Conservation (phyloP, 495 filamentous ascomycete species). For the Parathielavia hyrcaniae region DNA sequence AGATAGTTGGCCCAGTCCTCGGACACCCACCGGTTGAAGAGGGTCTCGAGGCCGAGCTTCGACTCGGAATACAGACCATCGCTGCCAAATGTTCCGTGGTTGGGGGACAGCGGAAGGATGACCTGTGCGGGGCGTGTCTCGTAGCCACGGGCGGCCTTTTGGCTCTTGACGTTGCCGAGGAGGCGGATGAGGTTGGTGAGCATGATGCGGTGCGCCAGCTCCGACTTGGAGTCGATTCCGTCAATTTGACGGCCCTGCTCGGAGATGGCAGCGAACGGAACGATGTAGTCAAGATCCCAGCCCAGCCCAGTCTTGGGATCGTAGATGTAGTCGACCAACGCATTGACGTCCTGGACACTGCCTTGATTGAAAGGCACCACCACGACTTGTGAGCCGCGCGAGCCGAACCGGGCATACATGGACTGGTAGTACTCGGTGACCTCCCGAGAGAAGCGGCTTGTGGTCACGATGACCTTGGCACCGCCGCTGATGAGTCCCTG, state of each 20-base stretch:
- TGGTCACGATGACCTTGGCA: constrained; percentile 92
- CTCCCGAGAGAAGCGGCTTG: constrained; percentile 90
- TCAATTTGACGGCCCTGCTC: constrained; percentile 98
- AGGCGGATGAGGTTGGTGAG: constrained; percentile 92
- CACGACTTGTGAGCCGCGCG: constrained; percentile 89
- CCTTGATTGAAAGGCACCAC: constrained; percentile 99
- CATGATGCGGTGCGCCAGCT: constrained; percentile 98
- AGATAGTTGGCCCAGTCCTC: constrained; percentile 98
- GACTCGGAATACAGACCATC: constrained; percentile 98
- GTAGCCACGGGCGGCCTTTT: constrained; percentile 80
- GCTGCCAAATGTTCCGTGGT: constrained; percentile 97
- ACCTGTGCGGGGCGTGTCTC: constrained; percentile 95
- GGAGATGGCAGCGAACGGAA: constrained; percentile 95
- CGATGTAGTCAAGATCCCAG: constrained; percentile 94
- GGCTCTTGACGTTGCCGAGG: constrained; percentile 79
- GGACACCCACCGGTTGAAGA: constrained; percentile 98
- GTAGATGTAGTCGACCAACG: constrained; percentile 90
- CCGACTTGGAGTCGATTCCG: constrained; percentile 93
- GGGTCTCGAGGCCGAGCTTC: constrained; percentile 90
- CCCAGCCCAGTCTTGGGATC: constrained; percentile 93
- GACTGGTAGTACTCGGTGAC: constrained; percentile 99
- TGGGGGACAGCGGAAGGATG: constrained; percentile 91
- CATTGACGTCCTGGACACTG: constrained; percentile 93
- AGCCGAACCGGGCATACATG: constrained; percentile 92
- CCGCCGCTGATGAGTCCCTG: constrained; percentile 95